A percentile compares a stretch with the other conserved stretches of the same genome.
phyloP scores from a whole-genome alignment of 495 filamentous ascomycete species.

The Neurospora tetrasperma region DNA sequence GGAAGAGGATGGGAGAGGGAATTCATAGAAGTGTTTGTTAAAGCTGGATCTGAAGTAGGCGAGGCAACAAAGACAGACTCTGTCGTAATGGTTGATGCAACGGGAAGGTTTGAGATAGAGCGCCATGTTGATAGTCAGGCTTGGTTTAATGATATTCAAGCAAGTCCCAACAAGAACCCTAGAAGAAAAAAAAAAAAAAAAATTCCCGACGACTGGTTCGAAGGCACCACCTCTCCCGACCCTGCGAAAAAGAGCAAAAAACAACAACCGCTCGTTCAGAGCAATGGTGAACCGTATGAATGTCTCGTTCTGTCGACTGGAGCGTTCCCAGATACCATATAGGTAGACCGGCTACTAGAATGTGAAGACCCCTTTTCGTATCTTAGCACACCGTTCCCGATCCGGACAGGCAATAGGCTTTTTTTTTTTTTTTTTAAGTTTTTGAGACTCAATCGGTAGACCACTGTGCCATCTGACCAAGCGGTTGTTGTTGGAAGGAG shows the following conservation, averaged over 20 bases:
- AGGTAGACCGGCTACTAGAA: background rate
- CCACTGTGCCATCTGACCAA: background rate
- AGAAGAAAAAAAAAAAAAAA: background rate
- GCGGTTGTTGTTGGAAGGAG: background rate
- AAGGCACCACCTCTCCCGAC: background rate
- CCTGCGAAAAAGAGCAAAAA: background rate
- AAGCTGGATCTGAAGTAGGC: constrained; percentile 25
- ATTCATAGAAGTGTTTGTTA: constrained; percentile 51
- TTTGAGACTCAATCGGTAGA: background rate
- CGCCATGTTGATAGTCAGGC: too few species aligned
- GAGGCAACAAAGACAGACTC: too few species aligned
- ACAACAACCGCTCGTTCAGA: background rate
- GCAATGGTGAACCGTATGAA: background rate
- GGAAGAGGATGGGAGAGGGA: constrained; percentile 42
- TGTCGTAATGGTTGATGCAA: background rate
- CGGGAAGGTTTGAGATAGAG: too few species aligned
- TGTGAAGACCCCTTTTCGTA: background rate
- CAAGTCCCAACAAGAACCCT: background rate
- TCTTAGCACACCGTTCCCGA: background rate
- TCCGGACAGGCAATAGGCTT: background rate
- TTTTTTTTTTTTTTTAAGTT: background rate
- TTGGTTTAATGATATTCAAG: background rate
- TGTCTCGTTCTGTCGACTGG: background rate
- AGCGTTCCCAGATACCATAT: background rate
- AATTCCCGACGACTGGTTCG: background rate